Base-by-base conservation (phyloP, 2,329 filamentous ascomycete genomes). In the Sporothrix brasiliensis region DNA sequence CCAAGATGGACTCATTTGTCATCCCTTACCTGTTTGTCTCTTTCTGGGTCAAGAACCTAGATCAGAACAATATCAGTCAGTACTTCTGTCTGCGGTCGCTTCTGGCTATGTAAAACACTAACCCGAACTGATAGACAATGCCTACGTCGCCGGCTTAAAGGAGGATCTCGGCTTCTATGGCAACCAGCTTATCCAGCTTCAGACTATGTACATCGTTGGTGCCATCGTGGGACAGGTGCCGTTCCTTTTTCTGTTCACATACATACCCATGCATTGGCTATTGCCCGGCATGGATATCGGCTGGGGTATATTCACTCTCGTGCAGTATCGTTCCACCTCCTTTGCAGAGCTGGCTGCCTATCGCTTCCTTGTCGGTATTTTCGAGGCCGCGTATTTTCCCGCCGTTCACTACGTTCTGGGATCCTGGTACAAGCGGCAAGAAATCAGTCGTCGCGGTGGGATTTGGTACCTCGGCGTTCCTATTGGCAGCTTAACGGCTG, bases 401-500 rank as follows among this genome's bases (percentile, higher is more conserved):
- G 73, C 74, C 58, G 72, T 79, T 9, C 72, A 77, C 13, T 79
- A 76, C 52, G 71, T 79, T 0, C 69, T 79, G 3, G 78, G 77
- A 4, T 74, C 84, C 0, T 90, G 88, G 88, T 90, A 89, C 73
- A 89, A 83, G 0, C 81, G 83, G 24, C 79, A 81, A 13, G 88
- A 90, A 72, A 81, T 90, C 0, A 87, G 86, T 0, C 90, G 89
- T 75, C 82, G 88, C 2, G 86, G 83, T 3, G 87, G 85, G 44
- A 85, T 90, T 66, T 90, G 89, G 75, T 88, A 86, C 0, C 82
- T 85, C 0, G 87, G 85, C 10, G 87, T 86, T 0, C 79, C 88
- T 1, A 85, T 79, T 11, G 78, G 77, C 0, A 73, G 74, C 2
- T 73, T 76, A 7, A 76, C 75, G 50, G 73, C 74, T 27, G 78